Base-by-base conservation (phyloP, 805 yeast genomes). In the Nakazawaea pomicola region DNA sequence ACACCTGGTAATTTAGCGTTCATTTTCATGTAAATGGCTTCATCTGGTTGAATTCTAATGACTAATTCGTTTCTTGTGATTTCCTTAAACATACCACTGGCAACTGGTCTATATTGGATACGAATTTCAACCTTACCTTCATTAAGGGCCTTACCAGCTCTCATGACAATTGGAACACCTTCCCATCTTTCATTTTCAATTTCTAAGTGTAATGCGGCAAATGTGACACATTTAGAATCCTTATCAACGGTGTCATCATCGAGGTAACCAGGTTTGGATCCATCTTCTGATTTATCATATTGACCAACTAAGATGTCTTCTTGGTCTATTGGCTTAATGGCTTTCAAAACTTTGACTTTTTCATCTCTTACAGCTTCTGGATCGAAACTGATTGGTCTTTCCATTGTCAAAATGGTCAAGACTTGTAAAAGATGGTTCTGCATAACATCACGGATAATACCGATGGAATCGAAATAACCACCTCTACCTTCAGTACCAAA, bases 401-500 rank as follows among this genome's bases (percentile, higher is more conserved):
- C 98, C 96, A 93, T 91, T 40, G 96, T 86, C 46, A 91, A 68
- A 42, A 93, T 64, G 5, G 98, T 90, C 58, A 93, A 68, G 17
- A 91, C 95, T 69, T 93, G 99, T 57, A 91, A 72, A 54, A 93
- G 65, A 67, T 93, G 99, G 73, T 93, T 93, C 70, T 93, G 99
- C 88, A 93, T 91, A 36, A 93, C 98, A 59, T 93, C 99, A 64
- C 99, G 80, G 52, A 93, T 85, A 58, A 93, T 93, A 45, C 99
- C 99, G 56, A 90, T 88, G 42, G 74, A 71, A 65, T 93, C 98
- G 57, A 93, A 93, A 69, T 93, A 93, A 29, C 99, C 99, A 52
- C 99, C 99, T 60, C 99, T 80, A 43, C 99, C 99, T 67, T 93
- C 96, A 30, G 99, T 93, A 42, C 99, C 99, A 54, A 93, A 93